phyloP scores from a whole-genome alignment of 1,284 basidiomycete species.

The Tetrapyrgos nigripes region DNA sequence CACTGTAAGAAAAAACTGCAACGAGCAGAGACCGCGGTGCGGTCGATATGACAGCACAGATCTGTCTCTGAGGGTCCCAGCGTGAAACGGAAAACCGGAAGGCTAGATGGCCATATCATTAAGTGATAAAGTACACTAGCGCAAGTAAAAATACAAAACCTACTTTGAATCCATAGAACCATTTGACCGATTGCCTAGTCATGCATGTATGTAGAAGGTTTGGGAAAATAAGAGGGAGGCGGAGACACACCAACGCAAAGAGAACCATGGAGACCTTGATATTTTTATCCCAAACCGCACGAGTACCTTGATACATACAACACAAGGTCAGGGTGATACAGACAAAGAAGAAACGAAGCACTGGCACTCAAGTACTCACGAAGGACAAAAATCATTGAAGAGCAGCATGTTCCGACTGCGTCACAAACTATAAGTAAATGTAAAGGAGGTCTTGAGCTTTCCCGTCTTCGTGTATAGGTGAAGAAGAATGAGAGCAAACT shows the following conservation, averaged over 20 bases:
- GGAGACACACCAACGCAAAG: constrained; percentile 15
- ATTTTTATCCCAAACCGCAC: constrained; percentile 38
- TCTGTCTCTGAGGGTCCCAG: constrained; percentile 33
- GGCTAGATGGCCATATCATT: no score
- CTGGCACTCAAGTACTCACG: no score
- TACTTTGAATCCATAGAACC: constrained; percentile 38
- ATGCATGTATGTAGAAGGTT: no score
- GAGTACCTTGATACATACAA: no score
- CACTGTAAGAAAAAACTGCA: constrained; percentile 39
- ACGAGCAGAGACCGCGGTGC: constrained; percentile 34
- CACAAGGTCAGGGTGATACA: no score
- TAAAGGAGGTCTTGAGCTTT: no score
- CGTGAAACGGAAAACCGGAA: constrained; percentile 35
- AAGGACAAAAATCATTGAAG: no score
- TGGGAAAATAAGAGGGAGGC: no score
- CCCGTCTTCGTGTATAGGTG: no score
- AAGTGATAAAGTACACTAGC: constrained; percentile 3
- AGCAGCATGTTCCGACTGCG: no score
- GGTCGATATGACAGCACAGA: constrained; percentile 39
- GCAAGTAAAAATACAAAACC: background rate
- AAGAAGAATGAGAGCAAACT: background rate
- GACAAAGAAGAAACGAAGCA: no score
- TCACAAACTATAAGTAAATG: no score
- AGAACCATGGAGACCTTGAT: constrained; percentile 27
- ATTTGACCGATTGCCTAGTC: constrained; percentile 32